A percentile compares a stretch with the other conserved stretches of the same genome.
Evolutionary conservation across 1,139 yeast species (phyloP).

Genomic region (Candida labiduridarum): DNA sequence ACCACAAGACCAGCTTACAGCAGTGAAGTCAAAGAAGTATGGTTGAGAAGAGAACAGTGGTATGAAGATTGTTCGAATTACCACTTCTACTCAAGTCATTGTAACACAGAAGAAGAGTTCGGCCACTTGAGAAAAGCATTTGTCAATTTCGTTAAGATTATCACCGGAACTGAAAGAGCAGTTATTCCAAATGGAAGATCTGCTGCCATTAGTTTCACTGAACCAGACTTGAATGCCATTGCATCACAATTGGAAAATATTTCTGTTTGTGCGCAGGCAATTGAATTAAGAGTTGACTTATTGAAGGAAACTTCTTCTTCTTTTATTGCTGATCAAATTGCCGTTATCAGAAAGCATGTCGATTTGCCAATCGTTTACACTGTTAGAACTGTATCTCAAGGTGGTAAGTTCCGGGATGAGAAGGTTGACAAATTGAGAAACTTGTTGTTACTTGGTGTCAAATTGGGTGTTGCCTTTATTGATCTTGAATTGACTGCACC

Average conservation of each 20-base stretch:
- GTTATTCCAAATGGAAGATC: conserved; percentile 59
- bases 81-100: conserved; percentile 77
- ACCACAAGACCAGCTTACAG: conserved; percentile 85
- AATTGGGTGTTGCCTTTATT: conserved; percentile 61
- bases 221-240: conserved; percentile 51
- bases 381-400: conserved; percentile 75
- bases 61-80: conserved; percentile 81
- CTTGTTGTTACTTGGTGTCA: conserved; percentile 65
- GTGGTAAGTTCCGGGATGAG: conserved; percentile 67
- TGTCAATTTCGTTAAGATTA: conserved; percentile 55
- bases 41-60: conserved; percentile 80
- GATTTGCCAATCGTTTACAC: conserved; percentile 81
- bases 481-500: conserved; percentile 55
- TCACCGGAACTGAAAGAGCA: conserved; percentile 57
- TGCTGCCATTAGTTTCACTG: conserved; percentile 73
- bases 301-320: conserved; percentile 51
- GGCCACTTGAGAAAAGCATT: conserved; percentile 61
- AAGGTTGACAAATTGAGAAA: conserved; percentile 55
- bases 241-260: conserved; percentile 51
- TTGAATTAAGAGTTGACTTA: conserved; percentile 81
- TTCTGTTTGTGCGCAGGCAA: conserved; percentile 69
- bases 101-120: conserved; percentile 58
- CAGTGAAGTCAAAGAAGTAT: conserved; percentile 78
- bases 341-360: conserved; percentile 61
- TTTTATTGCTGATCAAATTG: conserved; percentile 75